These are phyloP conservation scores for Aspergillus flavus DNA, from an alignment of 2,329 filamentous ascomycete species.

Conservation along the genomic window DNA sequence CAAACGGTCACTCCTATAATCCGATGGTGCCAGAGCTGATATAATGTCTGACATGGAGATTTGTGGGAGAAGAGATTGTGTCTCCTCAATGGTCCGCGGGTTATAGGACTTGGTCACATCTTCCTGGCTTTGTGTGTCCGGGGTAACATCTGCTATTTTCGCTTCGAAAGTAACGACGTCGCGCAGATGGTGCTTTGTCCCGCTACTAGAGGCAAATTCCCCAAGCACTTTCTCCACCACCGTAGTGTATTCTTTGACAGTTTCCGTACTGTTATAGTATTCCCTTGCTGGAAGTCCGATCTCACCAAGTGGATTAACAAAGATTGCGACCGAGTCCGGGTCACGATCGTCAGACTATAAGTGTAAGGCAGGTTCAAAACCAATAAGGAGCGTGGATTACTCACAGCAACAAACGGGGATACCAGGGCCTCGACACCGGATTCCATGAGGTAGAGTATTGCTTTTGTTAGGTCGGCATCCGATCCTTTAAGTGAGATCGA, in stretches of 20 bases:
- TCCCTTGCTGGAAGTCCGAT: constrained; percentile 66
- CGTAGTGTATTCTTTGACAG: constrained; percentile 55
- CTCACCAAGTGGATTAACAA: constrained; percentile 45
- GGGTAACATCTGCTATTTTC: constrained; percentile 61
- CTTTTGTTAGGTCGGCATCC: constrained; percentile 36
- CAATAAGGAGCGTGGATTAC: constrained; percentile 8
- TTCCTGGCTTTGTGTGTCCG: constrained; percentile 59
- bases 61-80: constrained; percentile 57
- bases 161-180: constrained; percentile 62
- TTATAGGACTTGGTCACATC: constrained; percentile 71
- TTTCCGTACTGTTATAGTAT: constrained; percentile 59
- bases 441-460: constrained; percentile 40
- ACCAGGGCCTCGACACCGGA: constrained; percentile 41
- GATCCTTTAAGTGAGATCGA: constrained; percentile 26
- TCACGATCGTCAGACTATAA: constrained; percentile 54
- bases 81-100: constrained; percentile 60
- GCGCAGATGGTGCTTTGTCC: constrained; percentile 33
- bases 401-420: constrained; percentile 36
- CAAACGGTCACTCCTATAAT: constrained; percentile 55
- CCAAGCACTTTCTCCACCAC: constrained; percentile 47
- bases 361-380: not conserved
- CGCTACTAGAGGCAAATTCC: constrained; percentile 38
- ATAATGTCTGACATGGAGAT: constrained; percentile 59
- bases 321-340: constrained; percentile 56
- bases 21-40: constrained; percentile 53